These are phyloP conservation scores for Ramaria rubella DNA, from an alignment of 768 basidiomycete species.

Conservation along the genomic window DNA sequence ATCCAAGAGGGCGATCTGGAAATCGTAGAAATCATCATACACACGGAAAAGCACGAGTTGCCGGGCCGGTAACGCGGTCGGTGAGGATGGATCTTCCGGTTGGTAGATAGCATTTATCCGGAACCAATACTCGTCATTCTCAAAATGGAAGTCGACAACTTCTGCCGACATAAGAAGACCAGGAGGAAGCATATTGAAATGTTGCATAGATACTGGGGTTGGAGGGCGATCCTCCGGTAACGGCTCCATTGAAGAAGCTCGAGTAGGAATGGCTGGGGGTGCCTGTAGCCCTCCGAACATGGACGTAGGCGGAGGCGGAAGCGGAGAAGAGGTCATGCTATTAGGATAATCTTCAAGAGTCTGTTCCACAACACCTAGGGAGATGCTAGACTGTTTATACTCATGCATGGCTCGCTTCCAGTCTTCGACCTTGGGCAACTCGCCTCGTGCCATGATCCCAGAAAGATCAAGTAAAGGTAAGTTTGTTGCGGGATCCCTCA, in stretches of 20 bases:
- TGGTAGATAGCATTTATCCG: constrained; percentile 85
- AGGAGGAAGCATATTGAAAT: constrained; percentile 53
- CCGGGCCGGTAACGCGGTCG: constrained; percentile 50
- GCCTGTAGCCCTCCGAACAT: constrained; percentile 7
- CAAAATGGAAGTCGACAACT: constrained; percentile 95
- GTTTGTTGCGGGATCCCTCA: constrained; percentile 87
- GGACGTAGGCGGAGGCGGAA: constrained; percentile 16
- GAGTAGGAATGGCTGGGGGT: constrained; percentile 13
- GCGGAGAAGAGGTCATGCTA: constrained; percentile 33
- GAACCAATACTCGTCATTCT: constrained; percentile 98
- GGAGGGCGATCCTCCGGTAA: constrained; percentile 5
- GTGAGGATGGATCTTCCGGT: constrained; percentile 62
- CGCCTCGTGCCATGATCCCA: constrained; percentile 76
- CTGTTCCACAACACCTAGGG: constrained; percentile 84
- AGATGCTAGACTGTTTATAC: constrained; percentile 95
- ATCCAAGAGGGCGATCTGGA: constrained; percentile 84
- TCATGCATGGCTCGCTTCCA: constrained; percentile 95
- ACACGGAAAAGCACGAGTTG: constrained; percentile 87
- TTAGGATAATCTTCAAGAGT: constrained; percentile 29
- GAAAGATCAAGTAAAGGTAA: constrained; percentile 69
- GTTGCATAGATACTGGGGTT: constrained; percentile 20
- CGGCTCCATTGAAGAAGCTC: background rate
- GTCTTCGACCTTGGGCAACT: constrained; percentile 93
- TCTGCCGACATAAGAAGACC: constrained; percentile 82
- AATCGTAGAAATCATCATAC: constrained; percentile 98